Evolutionary conservation across 2,329 filamentous ascomycete species (phyloP).

Genomic region (Aureobasidium namibiae): DNA sequence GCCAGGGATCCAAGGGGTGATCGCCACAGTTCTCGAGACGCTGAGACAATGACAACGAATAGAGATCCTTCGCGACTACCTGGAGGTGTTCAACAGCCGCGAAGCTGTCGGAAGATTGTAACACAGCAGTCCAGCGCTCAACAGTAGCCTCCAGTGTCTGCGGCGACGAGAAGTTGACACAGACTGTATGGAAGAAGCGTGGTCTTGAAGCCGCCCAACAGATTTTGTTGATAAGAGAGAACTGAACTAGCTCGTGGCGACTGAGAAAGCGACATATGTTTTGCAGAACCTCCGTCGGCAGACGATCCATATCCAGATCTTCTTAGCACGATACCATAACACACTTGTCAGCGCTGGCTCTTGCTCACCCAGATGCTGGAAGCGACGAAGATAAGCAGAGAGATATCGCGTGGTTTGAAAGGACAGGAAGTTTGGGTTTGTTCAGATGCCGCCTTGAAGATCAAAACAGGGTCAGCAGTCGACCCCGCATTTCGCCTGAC

Average conservation of each 20-base stretch:
- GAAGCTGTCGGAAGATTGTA: background rate
- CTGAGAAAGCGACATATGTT: too few species aligned
- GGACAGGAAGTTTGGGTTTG: background rate
- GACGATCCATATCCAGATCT: too few species aligned
- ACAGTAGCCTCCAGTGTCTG: background rate
- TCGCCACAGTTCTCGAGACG: background rate
- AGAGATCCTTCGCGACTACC: background rate
- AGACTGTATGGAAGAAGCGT: background rate
- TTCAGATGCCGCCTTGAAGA: background rate
- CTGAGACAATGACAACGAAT: background rate
- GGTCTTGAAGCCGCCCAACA: too few species aligned
- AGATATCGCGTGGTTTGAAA: background rate
- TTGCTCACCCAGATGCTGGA: too few species aligned
- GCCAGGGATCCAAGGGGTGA: background rate
- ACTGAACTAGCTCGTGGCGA: too few species aligned
- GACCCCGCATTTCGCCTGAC: background rate
- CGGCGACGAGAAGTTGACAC: background rate
- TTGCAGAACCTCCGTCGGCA: too few species aligned
- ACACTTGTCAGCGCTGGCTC: too few species aligned
- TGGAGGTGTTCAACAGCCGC: background rate
- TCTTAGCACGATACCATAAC: too few species aligned
- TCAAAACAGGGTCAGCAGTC: background rate
- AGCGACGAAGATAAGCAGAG: too few species aligned
- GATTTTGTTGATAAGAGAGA: too few species aligned
- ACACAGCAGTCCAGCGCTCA: background rate